Evolutionary conservation across 1,284 basidiomycete genomes (phyloP).

Genomic region (Malassezia arunalokei): DNA sequence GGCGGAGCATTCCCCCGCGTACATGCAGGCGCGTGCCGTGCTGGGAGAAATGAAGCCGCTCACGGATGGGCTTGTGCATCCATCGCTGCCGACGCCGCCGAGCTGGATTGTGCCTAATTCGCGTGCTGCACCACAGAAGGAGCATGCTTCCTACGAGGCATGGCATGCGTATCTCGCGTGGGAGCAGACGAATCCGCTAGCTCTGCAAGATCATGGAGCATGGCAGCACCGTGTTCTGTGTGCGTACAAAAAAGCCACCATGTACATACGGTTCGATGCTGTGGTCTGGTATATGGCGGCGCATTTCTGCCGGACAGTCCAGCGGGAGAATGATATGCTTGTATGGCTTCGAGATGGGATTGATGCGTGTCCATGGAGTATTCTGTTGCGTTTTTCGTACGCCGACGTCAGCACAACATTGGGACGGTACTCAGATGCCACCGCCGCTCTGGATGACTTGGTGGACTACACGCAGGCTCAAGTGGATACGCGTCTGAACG

Average conservation of each 20-base stretch:
- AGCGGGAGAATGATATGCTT: constrained; percentile 68
- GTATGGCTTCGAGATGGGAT: constrained; percentile 71
- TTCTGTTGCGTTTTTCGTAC: constrained; percentile 75
- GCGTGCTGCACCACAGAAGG: constrained; percentile 40
- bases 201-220: constrained; percentile 62
- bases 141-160: constrained; percentile 62
- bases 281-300: constrained; percentile 95
- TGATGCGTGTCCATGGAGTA: constrained; percentile 75
- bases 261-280: constrained; percentile 82
- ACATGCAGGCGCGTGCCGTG: constrained; percentile 86
- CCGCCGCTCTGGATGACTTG: constrained; percentile 54
- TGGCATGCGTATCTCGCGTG: constrained; percentile 91
- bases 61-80: constrained; percentile 50
- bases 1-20: constrained; percentile 64
- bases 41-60: constrained; percentile 62
- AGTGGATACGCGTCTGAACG: constrained; percentile 58
- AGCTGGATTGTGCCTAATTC: constrained; percentile 18
- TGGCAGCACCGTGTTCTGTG: constrained; percentile 63
- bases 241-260: constrained; percentile 74
- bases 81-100: constrained; percentile 31
- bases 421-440: constrained; percentile 47
- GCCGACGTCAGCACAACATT: constrained; percentile 66
- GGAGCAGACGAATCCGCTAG: constrained; percentile 88
- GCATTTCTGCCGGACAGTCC: constrained; percentile 61
- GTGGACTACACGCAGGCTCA: constrained; percentile 59